Evolutionary conservation across 2,329 filamentous ascomycete species (phyloP).

Genomic region (Corynespora cassiicola): DNA sequence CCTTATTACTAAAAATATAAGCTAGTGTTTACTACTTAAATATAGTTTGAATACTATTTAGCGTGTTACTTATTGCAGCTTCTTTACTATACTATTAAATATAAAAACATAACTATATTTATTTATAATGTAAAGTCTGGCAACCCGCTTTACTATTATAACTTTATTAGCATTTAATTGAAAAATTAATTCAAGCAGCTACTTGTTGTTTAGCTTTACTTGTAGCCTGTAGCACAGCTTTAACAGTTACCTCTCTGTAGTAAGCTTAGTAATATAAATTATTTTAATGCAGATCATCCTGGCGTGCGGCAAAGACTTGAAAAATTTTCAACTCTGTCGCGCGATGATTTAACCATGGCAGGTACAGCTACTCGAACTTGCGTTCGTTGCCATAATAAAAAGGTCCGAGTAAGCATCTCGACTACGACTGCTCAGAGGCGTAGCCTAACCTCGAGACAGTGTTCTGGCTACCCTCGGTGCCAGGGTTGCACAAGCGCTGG

Average conservation of each 20-base stretch:
- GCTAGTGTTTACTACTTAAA: slow-evolving; percentile 13
- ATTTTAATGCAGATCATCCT: too few species aligned
- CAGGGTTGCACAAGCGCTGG: slow-evolving; percentile 1
- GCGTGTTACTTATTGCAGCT: slow-evolving; percentile 15
- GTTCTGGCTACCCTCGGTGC: slow-evolving; percentile 2
- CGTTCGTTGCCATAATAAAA: slow-evolving; percentile 3
- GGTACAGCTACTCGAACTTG: background rate
- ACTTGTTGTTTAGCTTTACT: too few species aligned
- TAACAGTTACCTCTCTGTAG: too few species aligned
- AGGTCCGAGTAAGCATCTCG: background rate
- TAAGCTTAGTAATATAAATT: too few species aligned
- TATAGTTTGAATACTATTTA: slow-evolving; percentile 18
- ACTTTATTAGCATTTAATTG: too few species aligned
- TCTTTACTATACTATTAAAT: slow-evolving; percentile 18
- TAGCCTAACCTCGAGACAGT: background rate
- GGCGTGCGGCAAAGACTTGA: too few species aligned
- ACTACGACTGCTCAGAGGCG: background rate
- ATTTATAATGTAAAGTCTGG: slow-evolving; percentile 16
- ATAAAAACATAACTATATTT: slow-evolving; percentile 14
- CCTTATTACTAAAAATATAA: slow-evolving; percentile 18
- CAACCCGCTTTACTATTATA: too few species aligned
- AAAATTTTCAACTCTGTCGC: too few species aligned
- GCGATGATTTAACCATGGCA: background rate
- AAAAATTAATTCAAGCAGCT: too few species aligned
- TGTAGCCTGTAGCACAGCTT: too few species aligned